Percentiles rank a stretch among this genome's conserved stretches.
Conservation (phyloP, 1,284 basidiomycete genomes). For the Marasmius fiardii region DNA sequence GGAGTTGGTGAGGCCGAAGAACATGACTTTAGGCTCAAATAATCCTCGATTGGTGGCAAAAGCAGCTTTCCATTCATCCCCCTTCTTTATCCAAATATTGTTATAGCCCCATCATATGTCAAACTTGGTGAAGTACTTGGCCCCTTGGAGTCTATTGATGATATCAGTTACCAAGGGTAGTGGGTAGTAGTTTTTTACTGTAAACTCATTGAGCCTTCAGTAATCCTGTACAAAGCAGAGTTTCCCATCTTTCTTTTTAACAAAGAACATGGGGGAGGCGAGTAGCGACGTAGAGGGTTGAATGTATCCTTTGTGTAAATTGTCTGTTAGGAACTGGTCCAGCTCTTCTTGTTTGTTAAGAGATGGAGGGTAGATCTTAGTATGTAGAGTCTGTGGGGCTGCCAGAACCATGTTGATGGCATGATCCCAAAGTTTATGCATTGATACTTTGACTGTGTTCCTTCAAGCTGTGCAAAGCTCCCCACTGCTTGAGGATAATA, state of each 20-base stretch:
- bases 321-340: constrained; percentile 29
- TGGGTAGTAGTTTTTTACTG: constrained; percentile 31
- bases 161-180: constrained; percentile 33
- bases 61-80: constrained; percentile 32
- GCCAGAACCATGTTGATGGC: too few relatives aligned
- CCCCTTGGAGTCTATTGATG: constrained; percentile 23
- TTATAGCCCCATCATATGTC: constrained; percentile 24
- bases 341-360: not conserved
- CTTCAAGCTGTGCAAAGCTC: too few relatives aligned
- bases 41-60: constrained; percentile 30
- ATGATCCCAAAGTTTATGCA: too few relatives aligned
- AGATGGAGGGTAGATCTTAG: not conserved
- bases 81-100: too few relatives aligned
- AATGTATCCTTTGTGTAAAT: constrained; percentile 26
- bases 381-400: not conserved
- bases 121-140: constrained; percentile 30
- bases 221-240: constrained; percentile 33
- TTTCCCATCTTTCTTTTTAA: constrained; percentile 41
- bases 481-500: too few relatives aligned
- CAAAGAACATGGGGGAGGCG: constrained; percentile 35
- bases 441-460: too few relatives aligned
- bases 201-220: constrained; percentile 29
- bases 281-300: constrained; percentile 29
- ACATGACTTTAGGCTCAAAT: constrained; percentile 31
- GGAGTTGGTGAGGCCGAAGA: constrained; percentile 31